phyloP scores from a whole-genome alignment of 805 yeast species.

The Candida qinlingensis region DNA sequence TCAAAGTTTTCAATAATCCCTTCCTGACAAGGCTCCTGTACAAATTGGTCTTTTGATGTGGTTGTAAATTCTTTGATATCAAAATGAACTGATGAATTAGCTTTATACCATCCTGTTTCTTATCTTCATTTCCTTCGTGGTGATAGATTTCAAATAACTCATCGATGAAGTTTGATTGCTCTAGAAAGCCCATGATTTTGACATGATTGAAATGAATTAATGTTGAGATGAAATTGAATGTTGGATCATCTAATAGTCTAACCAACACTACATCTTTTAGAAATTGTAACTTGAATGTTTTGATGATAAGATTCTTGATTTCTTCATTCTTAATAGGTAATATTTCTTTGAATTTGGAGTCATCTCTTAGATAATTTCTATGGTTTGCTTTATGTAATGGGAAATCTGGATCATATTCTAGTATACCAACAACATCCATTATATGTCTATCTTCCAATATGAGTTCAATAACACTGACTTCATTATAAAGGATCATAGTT shows the following conservation, averaged over 20 bases:
- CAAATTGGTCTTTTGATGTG: conserved; percentile 57
- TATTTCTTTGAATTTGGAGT: conserved; percentile 63
- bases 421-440: conserved; percentile 63
- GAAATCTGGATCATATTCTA: conserved; percentile 87
- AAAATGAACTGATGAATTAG: conserved; percentile 75
- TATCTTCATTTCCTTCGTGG: conserved; percentile 5
- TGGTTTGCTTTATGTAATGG: conserved; percentile 79
- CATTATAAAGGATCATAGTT: conserved; percentile 66
- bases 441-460: conserved; percentile 49
- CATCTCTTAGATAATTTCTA: conserved; percentile 55
- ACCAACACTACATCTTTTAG: conserved; percentile 84
- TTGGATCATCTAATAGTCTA: conserved; percentile 74
- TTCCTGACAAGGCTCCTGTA: conserved; percentile 56
- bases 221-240: conserved; percentile 60
- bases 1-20: conserved; percentile 67
- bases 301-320: conserved; percentile 53
- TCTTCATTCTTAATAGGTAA: conserved; percentile 52
- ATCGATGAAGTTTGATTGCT: conserved; percentile 46
- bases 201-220: conserved; percentile 66
- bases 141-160: conserved; percentile 56
- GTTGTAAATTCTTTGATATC: conserved; percentile 62
- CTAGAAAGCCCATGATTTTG: conserved; percentile 55
- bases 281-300: conserved; percentile 74
- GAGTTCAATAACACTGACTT: conserved; percentile 52
- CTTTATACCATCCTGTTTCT: conserved; percentile 58